Evolutionary conservation across 2,329 filamentous ascomycete species (phyloP), one percentile per base, ranked within the genome.

Genomic region (Ceratocystiopsis sp.): DNA sequence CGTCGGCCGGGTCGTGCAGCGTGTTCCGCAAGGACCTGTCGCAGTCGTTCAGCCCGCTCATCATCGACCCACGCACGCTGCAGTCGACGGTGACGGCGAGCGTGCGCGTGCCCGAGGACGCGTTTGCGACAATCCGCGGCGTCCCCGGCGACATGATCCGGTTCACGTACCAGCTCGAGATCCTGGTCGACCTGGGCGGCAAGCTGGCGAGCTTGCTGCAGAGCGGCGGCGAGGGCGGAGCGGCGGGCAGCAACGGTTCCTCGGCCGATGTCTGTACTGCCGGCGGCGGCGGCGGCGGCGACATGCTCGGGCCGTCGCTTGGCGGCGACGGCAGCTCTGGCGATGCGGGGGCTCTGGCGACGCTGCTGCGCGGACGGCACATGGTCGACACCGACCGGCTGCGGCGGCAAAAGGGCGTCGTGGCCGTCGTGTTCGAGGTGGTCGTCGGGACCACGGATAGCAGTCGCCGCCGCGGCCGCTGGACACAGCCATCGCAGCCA

Each of bases 1-100:
- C 84, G 2, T 91, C 85, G 1, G 82, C 83, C 8, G 80, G 84
- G 35, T 87, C 86, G 2, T 89, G 78, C 56, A 91, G 87, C 58
- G 73, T 91, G n/a, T 96, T 95, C 57, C 80, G 91, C 43, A 96
- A 96, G 58, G 91, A 98, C 57, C 65, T 98, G 4, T 80, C 84
- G 5, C 91, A 98, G 58, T 80, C 82, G 1, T 85, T 93, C 45
- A 80, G 83, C 17, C 87, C 91, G 5, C 67, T 98, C 38, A 84
- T 95, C 43, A 79, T 96, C 43, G 81, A 96, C 54, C 89, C 87
- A 0, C 65, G 60, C 21, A 86, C 79, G 1, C 68, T 95, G 50
- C 80, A 78, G 17, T 78, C 86, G 1, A 80, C 80, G 38, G 75
- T 96, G 37, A 91, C 80, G 15, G 81, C 86, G 4, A 81, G 82